A percentile compares a stretch with the other conserved stretches of the same genome.
Evolutionary conservation across 805 yeast genomes (phyloP).

Genomic region (Clavispora phyllophila): DNA sequence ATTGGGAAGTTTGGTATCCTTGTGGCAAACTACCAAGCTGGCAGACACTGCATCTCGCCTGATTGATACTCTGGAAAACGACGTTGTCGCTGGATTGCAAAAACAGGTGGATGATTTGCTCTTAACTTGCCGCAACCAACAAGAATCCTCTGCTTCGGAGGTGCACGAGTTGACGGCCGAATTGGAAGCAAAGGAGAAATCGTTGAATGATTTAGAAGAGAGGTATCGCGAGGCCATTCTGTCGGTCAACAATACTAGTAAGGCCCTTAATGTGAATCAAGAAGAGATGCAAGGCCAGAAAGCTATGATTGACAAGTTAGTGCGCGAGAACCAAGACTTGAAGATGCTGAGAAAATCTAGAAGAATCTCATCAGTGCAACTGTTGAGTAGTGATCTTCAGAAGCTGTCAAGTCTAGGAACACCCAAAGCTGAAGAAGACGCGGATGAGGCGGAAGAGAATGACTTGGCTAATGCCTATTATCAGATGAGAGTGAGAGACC

Average conservation of each 20-base stretch:
- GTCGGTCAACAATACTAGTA: conserved; percentile 68
- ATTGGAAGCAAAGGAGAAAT: conserved; percentile 22
- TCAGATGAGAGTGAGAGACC: conserved; percentile 70
- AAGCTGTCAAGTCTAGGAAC: conserved; percentile 7
- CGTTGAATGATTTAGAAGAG: conserved; percentile 44
- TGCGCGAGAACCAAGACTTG: conserved; percentile 66
- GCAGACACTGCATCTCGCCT: conserved; percentile 6
- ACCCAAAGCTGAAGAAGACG: conserved; percentile 1
- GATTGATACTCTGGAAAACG: conserved; percentile 9
- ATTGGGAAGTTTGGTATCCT: conserved; percentile 29
- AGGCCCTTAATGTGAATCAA: conserved; percentile 70
- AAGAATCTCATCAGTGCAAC: conserved; percentile 18
- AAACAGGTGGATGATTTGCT: conserved; percentile 53
- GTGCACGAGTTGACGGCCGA: conserved; percentile 26
- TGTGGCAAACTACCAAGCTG: conserved; percentile 24
- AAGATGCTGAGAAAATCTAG: conserved; percentile 46
- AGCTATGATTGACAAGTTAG: conserved; percentile 48
- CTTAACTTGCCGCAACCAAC: conserved; percentile 40
- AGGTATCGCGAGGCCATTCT: conserved; percentile 69
- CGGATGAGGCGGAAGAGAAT: conserved; percentile 21
- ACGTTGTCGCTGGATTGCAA: conserved; percentile 41
- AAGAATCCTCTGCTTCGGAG: conserved; percentile 32
- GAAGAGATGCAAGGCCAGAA: conserved; percentile 62
- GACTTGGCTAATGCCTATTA: conserved; percentile 48
- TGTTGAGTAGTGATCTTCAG: not conserved